Evolutionary conservation across 1,284 basidiomycete genomes (phyloP).

Genomic region (Ganoderma boninense): DNA sequence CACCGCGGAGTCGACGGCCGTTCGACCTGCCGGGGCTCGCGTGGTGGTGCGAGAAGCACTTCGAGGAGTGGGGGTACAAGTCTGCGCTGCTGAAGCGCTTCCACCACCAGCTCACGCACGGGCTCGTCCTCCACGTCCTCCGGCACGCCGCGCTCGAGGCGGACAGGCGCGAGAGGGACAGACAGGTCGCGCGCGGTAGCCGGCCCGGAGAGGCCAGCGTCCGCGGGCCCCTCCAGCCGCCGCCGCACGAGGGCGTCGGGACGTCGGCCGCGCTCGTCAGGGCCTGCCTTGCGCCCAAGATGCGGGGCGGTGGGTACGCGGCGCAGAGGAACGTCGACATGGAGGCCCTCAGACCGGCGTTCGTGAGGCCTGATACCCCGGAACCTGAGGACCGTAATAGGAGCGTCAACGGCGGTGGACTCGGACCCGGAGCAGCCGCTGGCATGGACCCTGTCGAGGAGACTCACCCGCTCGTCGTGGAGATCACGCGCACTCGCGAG

Average conservation of each 20-base stretch:
- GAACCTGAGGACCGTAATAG: constrained; percentile 6
- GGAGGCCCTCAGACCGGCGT: constrained; percentile 44
- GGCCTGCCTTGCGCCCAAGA: constrained; percentile 36
- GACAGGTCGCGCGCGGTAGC: constrained; percentile 30
- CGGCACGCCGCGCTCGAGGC: constrained; percentile 51
- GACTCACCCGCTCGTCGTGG: constrained; percentile 39
- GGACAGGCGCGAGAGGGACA: constrained; percentile 45
- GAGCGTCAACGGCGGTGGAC: constrained; percentile 14
- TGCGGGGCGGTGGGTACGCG: constrained; percentile 6
- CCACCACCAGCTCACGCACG: constrained; percentile 42
- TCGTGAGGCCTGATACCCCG: constrained; percentile 42
- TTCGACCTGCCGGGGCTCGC: constrained; percentile 54
- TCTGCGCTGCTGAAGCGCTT: constrained; percentile 16
- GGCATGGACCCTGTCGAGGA: constrained; percentile 40
- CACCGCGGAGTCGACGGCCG: constrained; percentile 42
- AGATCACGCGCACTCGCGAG: constrained; percentile 35
- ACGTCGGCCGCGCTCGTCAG: constrained; percentile 46
- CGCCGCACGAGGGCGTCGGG: constrained; percentile 40
- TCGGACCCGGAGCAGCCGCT: background rate
- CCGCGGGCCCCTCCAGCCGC: constrained; percentile 34
- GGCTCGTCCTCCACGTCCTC: constrained; percentile 50
- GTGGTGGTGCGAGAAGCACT: constrained; percentile 60
- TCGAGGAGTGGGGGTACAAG: constrained; percentile 55
- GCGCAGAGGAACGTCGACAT: constrained; percentile 26
- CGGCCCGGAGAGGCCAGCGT: constrained; percentile 29